Evolutionary conservation across 1,284 basidiomycete genomes (phyloP).

Genomic region (Moniliophthora roreri): DNA sequence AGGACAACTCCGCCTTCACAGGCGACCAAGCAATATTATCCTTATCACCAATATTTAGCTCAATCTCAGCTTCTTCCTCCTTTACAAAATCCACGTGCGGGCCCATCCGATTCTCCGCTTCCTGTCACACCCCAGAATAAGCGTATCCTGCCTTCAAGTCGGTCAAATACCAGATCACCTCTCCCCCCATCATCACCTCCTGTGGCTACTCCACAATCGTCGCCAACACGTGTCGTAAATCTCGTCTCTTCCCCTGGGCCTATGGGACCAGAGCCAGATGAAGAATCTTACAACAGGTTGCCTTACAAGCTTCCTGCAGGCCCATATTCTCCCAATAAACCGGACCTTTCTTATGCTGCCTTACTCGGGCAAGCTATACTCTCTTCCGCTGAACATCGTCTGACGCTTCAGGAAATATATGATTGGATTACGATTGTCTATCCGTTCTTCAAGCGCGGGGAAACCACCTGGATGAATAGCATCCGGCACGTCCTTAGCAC

Average conservation of each 20-base stretch:
- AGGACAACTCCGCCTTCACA: slow-evolving; percentile 22
- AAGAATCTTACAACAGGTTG: slow-evolving; percentile 60
- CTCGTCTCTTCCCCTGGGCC: slow-evolving; percentile 80
- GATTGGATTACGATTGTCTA: slow-evolving; percentile 93
- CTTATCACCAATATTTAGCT: slow-evolving; percentile 9
- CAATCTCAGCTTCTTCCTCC: slow-evolving; percentile 9
- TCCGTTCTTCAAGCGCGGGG: slow-evolving; percentile 90
- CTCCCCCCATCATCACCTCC: slow-evolving; percentile 52
- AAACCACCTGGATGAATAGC: slow-evolving; percentile 95
- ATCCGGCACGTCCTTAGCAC: slow-evolving; percentile 86
- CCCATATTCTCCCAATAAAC: slow-evolving; percentile 78
- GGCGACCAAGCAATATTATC: slow-evolving; percentile 12
- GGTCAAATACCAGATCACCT: slow-evolving; percentile 31
- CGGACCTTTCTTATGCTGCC: slow-evolving; percentile 88
- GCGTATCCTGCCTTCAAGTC: slow-evolving; percentile 25
- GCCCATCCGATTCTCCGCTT: slow-evolving; percentile 12
- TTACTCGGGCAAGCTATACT: slow-evolving; percentile 95
- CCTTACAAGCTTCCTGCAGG: slow-evolving; percentile 80
- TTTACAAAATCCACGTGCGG: slow-evolving; percentile 7
- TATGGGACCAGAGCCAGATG: slow-evolving; percentile 58
- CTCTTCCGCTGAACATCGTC: slow-evolving; percentile 78
- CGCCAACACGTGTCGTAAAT: slow-evolving; percentile 60
- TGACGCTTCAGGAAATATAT: slow-evolving; percentile 95
- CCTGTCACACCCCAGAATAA: slow-evolving; percentile 43
- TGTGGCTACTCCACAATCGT: slow-evolving; percentile 50